Evolutionary conservation across 805 yeast genomes (phyloP).

Genomic region (Aciculoconidium aculeatum): DNA sequence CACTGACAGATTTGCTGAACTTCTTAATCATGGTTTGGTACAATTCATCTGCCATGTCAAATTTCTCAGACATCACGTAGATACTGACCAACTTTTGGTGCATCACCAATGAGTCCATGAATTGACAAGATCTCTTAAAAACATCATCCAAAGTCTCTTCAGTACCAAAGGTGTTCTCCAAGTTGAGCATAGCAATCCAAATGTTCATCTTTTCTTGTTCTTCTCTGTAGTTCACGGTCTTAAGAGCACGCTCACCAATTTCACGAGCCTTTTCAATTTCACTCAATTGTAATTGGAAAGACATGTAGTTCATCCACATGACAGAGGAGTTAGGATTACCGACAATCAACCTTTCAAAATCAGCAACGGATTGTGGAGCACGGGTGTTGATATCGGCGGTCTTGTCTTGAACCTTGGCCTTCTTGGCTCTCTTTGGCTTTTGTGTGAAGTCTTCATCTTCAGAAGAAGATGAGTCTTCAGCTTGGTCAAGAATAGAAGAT

Average conservation of each 20-base stretch:
- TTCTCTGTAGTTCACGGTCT: constrained; percentile 83
- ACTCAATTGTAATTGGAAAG: constrained; percentile 91
- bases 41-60: constrained; percentile 60
- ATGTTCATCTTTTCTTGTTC: constrained; percentile 90
- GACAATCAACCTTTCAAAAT: constrained; percentile 85
- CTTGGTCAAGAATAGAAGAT: constrained; percentile 80
- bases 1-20: constrained; percentile 65
- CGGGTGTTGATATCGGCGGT: constrained; percentile 80
- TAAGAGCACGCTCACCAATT: constrained; percentile 86
- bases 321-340: constrained; percentile 93
- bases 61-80: constrained; percentile 67
- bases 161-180: constrained; percentile 91
- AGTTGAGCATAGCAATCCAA: constrained; percentile 91
- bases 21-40: constrained; percentile 65
- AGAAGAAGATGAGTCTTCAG: constrained; percentile 49
- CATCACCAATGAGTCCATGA: constrained; percentile 82
- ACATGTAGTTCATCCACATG: constrained; percentile 97
- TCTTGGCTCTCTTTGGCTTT: constrained; percentile 41
- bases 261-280: constrained; percentile 94
- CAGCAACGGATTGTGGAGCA: constrained; percentile 87
- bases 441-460: constrained; percentile 57
- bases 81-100: constrained; percentile 76
- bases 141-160: constrained; percentile 73
- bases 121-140: constrained; percentile 81
- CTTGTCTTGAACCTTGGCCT: constrained; percentile 60